A percentile compares a stretch with the other conserved stretches of the same genome.
Conservation (phyloP, 768 basidiomycete genomes). For the Phylloporus scabripes region DNA sequence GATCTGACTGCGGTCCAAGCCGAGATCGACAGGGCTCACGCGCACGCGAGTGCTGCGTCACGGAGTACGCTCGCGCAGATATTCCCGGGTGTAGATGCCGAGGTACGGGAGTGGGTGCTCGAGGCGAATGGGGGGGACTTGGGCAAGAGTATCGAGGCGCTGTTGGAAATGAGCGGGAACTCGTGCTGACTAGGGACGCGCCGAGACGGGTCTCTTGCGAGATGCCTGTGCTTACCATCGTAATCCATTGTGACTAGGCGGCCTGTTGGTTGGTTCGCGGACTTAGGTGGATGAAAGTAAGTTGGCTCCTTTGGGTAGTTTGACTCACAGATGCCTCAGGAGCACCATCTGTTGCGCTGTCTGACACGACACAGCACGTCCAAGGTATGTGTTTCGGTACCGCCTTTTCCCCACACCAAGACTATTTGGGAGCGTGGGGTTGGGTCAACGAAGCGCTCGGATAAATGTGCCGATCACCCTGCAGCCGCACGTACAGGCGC, state of each 20-base stretch:
- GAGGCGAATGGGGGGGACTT: slow-evolving; percentile 87
- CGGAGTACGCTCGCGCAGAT: slow-evolving; percentile 79
- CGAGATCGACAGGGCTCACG: slow-evolving; percentile 74
- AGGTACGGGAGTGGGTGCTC: slow-evolving; percentile 83
- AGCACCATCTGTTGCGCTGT: no score
- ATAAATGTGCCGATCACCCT: neutral
- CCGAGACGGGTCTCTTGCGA: neutral
- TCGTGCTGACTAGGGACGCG: slow-evolving; percentile 12
- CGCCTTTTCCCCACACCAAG: neutral
- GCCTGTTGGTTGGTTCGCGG: neutral
- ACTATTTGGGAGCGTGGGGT: neutral
- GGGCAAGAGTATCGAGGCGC: slow-evolving; percentile 81
- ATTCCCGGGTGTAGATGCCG: slow-evolving; percentile 77
- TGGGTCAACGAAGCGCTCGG: neutral
- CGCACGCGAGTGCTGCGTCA: slow-evolving; percentile 65
- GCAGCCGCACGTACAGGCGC: no score
- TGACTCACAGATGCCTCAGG: neutral
- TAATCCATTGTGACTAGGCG: neutral
- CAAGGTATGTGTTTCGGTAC: neutral
- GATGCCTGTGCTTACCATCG: neutral
- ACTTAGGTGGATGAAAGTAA: neutral
- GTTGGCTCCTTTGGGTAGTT: neutral
- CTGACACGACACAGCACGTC: neutral
- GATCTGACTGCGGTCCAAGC: slow-evolving; percentile 67
- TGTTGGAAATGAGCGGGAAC: slow-evolving; percentile 64